Evolutionary conservation across 129 eudicot genomes (phyloP).

Genomic region (Artemisia argyi): DNA sequence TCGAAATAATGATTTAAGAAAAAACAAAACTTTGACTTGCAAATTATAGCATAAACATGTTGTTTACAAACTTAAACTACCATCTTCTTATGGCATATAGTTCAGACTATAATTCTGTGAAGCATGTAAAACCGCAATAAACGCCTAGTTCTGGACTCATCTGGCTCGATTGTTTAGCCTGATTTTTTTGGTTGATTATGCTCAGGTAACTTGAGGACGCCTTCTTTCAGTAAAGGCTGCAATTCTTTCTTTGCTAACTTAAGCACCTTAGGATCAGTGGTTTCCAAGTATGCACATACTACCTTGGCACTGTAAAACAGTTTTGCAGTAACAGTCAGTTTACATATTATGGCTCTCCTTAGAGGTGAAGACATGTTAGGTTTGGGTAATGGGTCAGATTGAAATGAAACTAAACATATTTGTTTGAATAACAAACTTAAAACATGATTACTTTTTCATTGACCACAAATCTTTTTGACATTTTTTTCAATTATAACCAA

Average conservation of each 20-base stretch:
- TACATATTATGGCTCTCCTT: slow-evolving; percentile 6
- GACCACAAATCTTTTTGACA: neutral
- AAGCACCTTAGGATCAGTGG: slow-evolving; percentile 48
- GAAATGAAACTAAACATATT: neutral
- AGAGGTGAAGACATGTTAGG: neutral
- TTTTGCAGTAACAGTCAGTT: neutral
- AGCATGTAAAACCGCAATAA: too few species aligned
- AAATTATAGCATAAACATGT: too few species aligned
- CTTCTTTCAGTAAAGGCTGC: slow-evolving; percentile 67
- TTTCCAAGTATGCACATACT: slow-evolving; percentile 70
- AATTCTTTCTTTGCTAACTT: slow-evolving; percentile 66
- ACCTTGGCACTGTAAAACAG: slow-evolving; percentile 58
- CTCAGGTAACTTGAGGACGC: slow-evolving; percentile 54
- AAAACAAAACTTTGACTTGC: too few species aligned
- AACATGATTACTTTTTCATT: neutral
- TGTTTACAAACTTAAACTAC: too few species aligned
- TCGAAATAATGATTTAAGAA: too few species aligned
- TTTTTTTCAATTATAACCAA: too few species aligned
- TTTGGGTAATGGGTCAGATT: neutral
- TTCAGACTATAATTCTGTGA: too few species aligned
- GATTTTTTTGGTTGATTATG: slow-evolving; percentile 31
- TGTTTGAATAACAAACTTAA: neutral
- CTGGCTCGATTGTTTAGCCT: slow-evolving; percentile 2
- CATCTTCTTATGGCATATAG: too few species aligned
- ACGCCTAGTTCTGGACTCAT: neutral